phyloP scores from a whole-genome alignment of 2,329 filamentous ascomycete species.

The Fusarium ambrosium region DNA sequence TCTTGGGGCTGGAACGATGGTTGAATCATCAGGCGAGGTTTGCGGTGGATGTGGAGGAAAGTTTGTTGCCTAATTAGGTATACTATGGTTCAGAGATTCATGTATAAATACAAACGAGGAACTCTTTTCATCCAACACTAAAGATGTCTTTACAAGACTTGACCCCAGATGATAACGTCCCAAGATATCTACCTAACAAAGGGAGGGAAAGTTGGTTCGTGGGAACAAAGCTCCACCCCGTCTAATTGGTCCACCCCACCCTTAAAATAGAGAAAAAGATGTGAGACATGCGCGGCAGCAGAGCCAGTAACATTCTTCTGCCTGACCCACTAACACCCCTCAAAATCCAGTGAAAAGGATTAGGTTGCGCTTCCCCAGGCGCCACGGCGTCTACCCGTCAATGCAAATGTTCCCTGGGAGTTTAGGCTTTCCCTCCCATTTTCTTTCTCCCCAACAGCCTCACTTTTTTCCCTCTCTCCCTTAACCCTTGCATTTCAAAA shows the following conservation, averaged over 20 bases:
- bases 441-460: background rate
- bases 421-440: background rate
- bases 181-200: background rate
- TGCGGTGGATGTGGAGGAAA: constrained; percentile 60
- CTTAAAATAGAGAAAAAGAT: background rate
- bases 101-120: background rate
- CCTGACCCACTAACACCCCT: background rate
- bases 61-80: constrained; percentile 52
- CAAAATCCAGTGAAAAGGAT: background rate
- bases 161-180: background rate
- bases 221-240: background rate
- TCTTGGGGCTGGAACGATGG: constrained; percentile 45
- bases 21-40: constrained; percentile 51
- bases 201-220: background rate
- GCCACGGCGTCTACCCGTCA: background rate
- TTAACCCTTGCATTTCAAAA: background rate
- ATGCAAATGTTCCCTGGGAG: background rate
- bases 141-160: background rate
- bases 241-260: background rate
- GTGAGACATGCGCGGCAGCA: constrained; percentile 24
- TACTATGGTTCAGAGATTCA: background rate
- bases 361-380: background rate
- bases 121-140: background rate
- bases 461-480: background rate
- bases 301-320: constrained; percentile 3